Evolutionary conservation across 2,329 filamentous ascomycete species (phyloP).

Genomic region (Decorospora gaudefroyi): DNA sequence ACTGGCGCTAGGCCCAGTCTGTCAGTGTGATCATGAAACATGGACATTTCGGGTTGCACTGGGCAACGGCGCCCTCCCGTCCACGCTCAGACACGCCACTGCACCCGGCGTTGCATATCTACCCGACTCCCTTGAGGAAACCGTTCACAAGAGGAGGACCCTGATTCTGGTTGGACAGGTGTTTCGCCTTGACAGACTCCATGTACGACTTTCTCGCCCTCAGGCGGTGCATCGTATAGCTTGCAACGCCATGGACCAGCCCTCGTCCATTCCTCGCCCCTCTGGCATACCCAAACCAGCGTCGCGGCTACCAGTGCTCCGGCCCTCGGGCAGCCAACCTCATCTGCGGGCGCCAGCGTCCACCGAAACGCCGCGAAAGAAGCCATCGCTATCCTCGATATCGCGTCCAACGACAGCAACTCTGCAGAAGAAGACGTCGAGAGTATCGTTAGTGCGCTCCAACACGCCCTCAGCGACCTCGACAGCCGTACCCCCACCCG

Average conservation of each 20-base stretch:
- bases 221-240: constrained; percentile 14
- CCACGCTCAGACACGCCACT: constrained; percentile 15
- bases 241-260: constrained; percentile 39
- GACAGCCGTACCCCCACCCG: constrained; percentile 9
- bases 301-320: constrained; percentile 59
- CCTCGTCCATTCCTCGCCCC: constrained; percentile 35
- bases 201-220: constrained; percentile 9
- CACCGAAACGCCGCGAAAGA: constrained; percentile 51
- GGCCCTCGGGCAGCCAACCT: constrained; percentile 44
- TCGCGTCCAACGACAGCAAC: constrained; percentile 20
- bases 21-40: constrained; percentile 11
- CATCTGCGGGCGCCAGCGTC: constrained; percentile 51
- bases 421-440: constrained; percentile 42
- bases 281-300: constrained; percentile 55
- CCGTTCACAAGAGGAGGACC: constrained; percentile 6
- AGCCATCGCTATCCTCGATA: constrained; percentile 37
- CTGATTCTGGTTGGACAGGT: constrained; percentile 16
- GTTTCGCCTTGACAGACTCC: constrained; percentile 7
- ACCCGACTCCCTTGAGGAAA: constrained; percentile 9
- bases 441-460: constrained; percentile 35
- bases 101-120: constrained; percentile 19
- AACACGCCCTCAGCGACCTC: constrained; percentile 21
- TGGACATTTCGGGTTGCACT: constrained; percentile 10
- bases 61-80: constrained; percentile 19
- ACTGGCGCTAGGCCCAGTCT: constrained; percentile 10